These are phyloP conservation scores for Cytospora mali DNA, from an alignment of 2,329 filamentous ascomycete genomes.

Conservation along the genomic window DNA sequence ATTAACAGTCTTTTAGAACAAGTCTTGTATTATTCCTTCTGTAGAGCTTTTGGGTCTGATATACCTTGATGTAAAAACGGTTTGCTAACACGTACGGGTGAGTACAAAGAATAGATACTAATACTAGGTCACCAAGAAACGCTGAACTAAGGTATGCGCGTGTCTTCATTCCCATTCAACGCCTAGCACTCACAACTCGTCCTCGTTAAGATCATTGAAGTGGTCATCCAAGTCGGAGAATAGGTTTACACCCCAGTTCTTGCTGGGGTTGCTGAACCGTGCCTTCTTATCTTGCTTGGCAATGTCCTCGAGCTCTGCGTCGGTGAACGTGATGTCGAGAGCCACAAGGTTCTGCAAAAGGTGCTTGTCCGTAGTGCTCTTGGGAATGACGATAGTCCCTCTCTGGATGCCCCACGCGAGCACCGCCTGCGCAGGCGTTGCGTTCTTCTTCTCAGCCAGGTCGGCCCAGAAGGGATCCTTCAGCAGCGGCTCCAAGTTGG, in stretches of 20 bases:
- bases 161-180: neutral
- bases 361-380: conserved; percentile 46
- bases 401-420: conserved; percentile 52
- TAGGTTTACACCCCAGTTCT: conserved; percentile 43
- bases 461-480: conserved; percentile 44
- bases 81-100: neutral
- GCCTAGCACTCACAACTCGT: conserved; percentile 12
- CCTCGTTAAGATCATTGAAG: conserved; percentile 29
- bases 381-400: conserved; percentile 54
- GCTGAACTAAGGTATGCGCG: neutral
- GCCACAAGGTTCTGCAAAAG: conserved; percentile 52
- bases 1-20: no score
- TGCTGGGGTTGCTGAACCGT: conserved; percentile 43
- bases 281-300: conserved; percentile 33
- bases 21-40: no score
- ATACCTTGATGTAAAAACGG: neutral
- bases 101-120: neutral
- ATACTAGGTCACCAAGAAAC: neutral
- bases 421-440: conserved; percentile 47
- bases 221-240: conserved; percentile 46
- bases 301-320: conserved; percentile 42
- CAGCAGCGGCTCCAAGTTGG: conserved; percentile 39
- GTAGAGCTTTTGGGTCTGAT: no score
- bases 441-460: conserved; percentile 44
- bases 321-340: conserved; percentile 47